Evolutionary conservation across 306 rosid species (phyloP), one percentile per base, ranked within the genome.

Genomic region (Malus fusca): DNA sequence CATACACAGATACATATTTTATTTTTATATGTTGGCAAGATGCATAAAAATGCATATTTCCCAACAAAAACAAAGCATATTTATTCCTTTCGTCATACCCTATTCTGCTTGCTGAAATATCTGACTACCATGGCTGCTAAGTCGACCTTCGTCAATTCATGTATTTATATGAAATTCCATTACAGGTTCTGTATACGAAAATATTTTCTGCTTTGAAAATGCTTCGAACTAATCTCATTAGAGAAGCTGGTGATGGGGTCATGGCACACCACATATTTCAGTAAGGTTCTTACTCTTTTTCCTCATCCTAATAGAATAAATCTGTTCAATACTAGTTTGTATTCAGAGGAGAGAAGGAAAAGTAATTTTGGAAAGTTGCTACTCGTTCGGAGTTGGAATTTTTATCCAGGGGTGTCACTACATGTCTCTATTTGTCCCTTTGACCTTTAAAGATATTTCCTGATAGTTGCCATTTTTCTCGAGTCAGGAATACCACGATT

Each of bases 191-290:
- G 59, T 89, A 97, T 42, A 87, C 97, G 17, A 89, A 82, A 86
- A 79, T 92, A 66, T 95, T 81, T 87, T 26, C 80, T 76, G 87
- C 97, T 72, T 78, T 95, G 80, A 86, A 91, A 75, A 71, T 77
- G 82, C 92, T 92, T 75, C 90, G 99, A 83, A 76, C 89, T 60
- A 68, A 73, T 79, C 79, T 95, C 66, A 78, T 89, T 66, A 85
- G 65, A 79, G 96, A 92, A 86, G 88, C 96, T 70, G 91, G 81
- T 43, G 97, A 92, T 33, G 87, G 92, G 53, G 88, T 87, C 69
- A 74, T 85, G 89, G 93, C 97, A 68, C 60, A 92, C 90, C 99
- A 95, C 88, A 90, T 95, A 83, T 95, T 90, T 77, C 84, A 80
- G 99, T 92, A 44, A 72, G 89, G 81, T 77, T 62, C 70, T 55